phyloP scores from a whole-genome alignment of 1,284 basidiomycete genomes.

The Somion occarium region DNA sequence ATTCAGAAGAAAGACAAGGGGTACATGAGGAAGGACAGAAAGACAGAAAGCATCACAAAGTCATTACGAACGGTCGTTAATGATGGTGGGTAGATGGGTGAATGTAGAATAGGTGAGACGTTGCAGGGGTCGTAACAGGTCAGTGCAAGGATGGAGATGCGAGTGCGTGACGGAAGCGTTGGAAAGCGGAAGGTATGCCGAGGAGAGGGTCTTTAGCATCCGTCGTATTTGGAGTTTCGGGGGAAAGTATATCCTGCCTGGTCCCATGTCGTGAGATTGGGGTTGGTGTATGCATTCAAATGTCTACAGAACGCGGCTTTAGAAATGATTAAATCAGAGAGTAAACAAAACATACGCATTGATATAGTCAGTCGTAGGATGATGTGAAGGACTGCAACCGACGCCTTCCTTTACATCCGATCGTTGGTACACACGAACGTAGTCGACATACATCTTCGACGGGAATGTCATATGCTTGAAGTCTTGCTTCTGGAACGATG shows the following conservation, averaged over 20 bases:
- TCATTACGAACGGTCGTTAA: background rate
- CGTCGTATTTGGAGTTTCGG: slow-evolving; percentile 49
- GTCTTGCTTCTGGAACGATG: slow-evolving; percentile 65
- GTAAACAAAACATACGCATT: slow-evolving; percentile 24
- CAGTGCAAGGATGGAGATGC: slow-evolving; percentile 1
- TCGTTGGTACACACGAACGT: slow-evolving; percentile 75
- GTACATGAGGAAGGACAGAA: background rate
- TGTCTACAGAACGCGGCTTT: slow-evolving; percentile 56
- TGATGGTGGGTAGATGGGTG: background rate
- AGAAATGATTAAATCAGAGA: background rate
- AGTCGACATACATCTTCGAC: slow-evolving; percentile 67
- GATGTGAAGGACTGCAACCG: slow-evolving; percentile 57
- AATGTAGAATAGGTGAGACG: background rate
- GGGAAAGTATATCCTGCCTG: slow-evolving; percentile 65
- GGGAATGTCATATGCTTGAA: slow-evolving; percentile 67
- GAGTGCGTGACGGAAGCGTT: background rate
- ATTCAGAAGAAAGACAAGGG: background rate
- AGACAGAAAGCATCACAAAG: background rate
- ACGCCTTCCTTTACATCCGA: slow-evolving; percentile 50
- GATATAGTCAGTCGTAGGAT: slow-evolving; percentile 52
- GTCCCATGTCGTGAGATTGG: slow-evolving; percentile 74
- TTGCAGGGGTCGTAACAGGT: background rate
- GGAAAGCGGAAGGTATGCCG: slow-evolving; percentile 1
- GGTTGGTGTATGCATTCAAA: slow-evolving; percentile 58
- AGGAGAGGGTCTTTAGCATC: slow-evolving; percentile 37